A percentile compares a stretch with the other conserved stretches of the same genome.
Conservation (phyloP, 192 early-diverging fungal genomes). For the Dimargaris cristalligena region DNA sequence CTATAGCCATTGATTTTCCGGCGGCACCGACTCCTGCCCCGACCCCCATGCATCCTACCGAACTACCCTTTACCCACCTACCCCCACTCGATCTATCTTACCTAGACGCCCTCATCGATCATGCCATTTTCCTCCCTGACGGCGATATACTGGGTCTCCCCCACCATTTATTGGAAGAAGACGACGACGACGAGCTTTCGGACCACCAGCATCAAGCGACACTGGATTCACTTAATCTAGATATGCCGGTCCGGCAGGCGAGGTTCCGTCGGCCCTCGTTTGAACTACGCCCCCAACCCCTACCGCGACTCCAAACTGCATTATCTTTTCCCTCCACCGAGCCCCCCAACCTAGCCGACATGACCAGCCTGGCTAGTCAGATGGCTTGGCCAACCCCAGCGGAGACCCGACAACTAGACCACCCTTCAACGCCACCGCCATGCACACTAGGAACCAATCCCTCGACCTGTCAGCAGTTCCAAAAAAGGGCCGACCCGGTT, state of each 20-base stretch:
- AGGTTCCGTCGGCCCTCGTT: neutral
- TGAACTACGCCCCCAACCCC: neutral
- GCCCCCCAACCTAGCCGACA: neutral
- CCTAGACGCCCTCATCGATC: slow-evolving; percentile 2
- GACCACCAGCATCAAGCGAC: neutral
- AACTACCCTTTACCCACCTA: neutral
- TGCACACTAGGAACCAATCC: too few species aligned
- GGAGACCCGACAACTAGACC: too few species aligned
- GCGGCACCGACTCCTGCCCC: slow-evolving; percentile 8
- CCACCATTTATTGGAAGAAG: neutral
- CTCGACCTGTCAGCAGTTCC: neutral
- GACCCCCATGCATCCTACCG: neutral
- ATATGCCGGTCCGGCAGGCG: neutral
- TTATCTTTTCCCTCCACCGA: neutral
- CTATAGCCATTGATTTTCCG: neutral
- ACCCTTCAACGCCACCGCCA: too few species aligned
- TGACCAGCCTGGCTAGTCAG: neutral
- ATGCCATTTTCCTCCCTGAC: neutral
- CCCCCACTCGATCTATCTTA: slow-evolving; percentile 2
- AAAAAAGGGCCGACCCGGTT: neutral
- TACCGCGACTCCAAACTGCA: neutral
- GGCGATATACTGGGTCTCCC: too few species aligned
- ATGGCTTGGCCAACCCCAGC: slow-evolving; percentile 11
- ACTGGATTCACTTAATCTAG: neutral
- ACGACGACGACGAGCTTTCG: neutral